phyloP scores from a whole-genome alignment of 2,329 filamentous ascomycete species.

The Gnomoniopsis smithogilvyi region DNA sequence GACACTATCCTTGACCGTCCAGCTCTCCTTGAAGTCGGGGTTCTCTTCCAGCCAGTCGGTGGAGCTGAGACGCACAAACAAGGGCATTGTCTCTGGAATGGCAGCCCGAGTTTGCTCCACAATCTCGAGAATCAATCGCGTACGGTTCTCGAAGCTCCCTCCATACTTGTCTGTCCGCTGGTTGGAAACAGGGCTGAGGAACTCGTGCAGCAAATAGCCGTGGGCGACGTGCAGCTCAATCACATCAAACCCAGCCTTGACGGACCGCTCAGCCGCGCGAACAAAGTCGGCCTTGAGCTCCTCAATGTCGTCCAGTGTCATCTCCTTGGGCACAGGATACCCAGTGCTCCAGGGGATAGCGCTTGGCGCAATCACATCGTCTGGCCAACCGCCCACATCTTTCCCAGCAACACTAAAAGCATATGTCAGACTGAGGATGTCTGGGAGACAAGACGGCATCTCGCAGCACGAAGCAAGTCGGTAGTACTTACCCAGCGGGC shows the following conservation, averaged over 20 bases:
- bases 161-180: slow-evolving; percentile 65
- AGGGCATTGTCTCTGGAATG: slow-evolving; percentile 65
- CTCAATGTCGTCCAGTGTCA: slow-evolving; percentile 65
- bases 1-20: slow-evolving; percentile 64
- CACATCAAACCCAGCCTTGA: slow-evolving; percentile 64
- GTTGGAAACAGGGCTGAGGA: slow-evolving; percentile 69
- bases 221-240: slow-evolving; percentile 76
- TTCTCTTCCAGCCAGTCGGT: slow-evolving; percentile 71
- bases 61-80: slow-evolving; percentile 71
- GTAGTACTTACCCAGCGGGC: slow-evolving; percentile 25
- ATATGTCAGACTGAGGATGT: no score
- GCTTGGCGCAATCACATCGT: slow-evolving; percentile 32
- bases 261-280: slow-evolving; percentile 48
- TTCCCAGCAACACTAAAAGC: slow-evolving; percentile 40
- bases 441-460: no score
- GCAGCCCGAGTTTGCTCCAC: slow-evolving; percentile 58
- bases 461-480: no score
- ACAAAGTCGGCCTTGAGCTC: slow-evolving; percentile 58
- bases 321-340: slow-evolving; percentile 46
- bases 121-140: slow-evolving; percentile 64
- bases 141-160: slow-evolving; percentile 69
- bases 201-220: slow-evolving; percentile 70
- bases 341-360: slow-evolving; percentile 26
- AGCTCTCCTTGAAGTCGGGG: slow-evolving; percentile 44
- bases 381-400: slow-evolving; percentile 41